Conservation (phyloP, 352 stramenopile species). For the Globisporangium camurandrum region DNA sequence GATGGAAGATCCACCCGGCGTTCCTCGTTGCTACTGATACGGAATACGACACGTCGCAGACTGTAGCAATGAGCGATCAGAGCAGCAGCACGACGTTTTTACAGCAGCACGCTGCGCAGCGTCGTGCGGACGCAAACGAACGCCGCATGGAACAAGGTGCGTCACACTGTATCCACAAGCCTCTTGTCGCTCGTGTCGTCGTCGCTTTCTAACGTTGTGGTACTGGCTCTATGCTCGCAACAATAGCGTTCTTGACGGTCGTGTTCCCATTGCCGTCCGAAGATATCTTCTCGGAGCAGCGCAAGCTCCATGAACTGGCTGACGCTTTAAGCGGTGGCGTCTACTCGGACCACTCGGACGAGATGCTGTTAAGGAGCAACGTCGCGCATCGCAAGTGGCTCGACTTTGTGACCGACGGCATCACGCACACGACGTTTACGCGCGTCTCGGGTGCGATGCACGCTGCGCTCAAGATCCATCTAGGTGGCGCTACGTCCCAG, state of each 20-base stretch:
- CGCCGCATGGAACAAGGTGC: too few relatives aligned
- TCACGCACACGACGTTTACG: slow-evolving; percentile 50
- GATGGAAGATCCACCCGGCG: slow-evolving; percentile 33
- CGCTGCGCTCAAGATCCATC: slow-evolving; percentile 63
- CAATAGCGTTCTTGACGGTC: slow-evolving; percentile 46
- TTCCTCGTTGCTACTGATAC: too few relatives aligned
- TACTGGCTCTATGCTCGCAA: too few relatives aligned
- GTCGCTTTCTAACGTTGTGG: too few relatives aligned
- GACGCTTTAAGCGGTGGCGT: slow-evolving; percentile 57
- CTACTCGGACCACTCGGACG: slow-evolving; percentile 27
- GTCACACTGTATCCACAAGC: too few relatives aligned
- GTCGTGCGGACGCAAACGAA: too few relatives aligned
- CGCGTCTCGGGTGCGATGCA: slow-evolving; percentile 54
- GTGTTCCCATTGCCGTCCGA: slow-evolving; percentile 77
- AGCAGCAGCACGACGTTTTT: too few relatives aligned
- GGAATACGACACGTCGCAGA: too few relatives aligned
- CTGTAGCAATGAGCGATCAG: too few relatives aligned
- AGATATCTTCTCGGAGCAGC: slow-evolving; percentile 78
- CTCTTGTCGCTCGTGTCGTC: too few relatives aligned
- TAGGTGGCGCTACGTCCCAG: slow-evolving; percentile 24
- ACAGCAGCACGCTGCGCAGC: too few relatives aligned
- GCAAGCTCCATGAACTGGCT: slow-evolving; percentile 72
- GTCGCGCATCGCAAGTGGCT: slow-evolving; percentile 37
- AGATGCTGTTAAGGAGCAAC: slow-evolving; percentile 32
- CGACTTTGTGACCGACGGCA: slow-evolving; percentile 38